Conservation (phyloP, 164 flowering plant species). For the Brasenia schreberi region DNA sequence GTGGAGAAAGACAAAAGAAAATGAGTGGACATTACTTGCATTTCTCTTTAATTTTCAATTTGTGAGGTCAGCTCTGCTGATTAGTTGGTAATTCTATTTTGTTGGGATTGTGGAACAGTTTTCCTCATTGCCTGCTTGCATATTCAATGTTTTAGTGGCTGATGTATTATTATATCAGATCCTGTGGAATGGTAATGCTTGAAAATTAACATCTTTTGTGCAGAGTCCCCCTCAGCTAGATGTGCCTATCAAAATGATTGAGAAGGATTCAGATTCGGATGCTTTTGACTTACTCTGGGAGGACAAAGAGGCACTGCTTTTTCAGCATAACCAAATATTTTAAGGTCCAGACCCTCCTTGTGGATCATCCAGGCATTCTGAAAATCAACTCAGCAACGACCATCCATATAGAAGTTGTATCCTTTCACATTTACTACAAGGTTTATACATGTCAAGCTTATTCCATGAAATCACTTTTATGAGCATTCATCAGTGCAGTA, state of each 20-base stretch:
- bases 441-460: too few species aligned
- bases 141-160: not conserved
- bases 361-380: too few species aligned
- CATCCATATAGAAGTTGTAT: too few species aligned
- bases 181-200: not conserved
- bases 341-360: too few species aligned
- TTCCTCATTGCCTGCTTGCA: not conserved
- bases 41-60: not conserved
- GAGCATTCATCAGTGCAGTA: too few species aligned
- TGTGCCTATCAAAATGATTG: conserved; percentile 50
- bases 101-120: not conserved
- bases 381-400: too few species aligned
- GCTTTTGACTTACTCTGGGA: conserved; percentile 55
- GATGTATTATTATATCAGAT: not conserved
- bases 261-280: conserved; percentile 30
- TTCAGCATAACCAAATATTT: not conserved
- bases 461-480: too few species aligned
- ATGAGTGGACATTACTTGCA: not conserved
- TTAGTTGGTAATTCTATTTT: not conserved
- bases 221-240: conserved; percentile 79
- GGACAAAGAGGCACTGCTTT: conserved; percentile 43
- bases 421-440: too few species aligned
- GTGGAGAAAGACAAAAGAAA: not conserved
- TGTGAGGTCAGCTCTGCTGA: too few species aligned
- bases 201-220: conserved; percentile 8